Evolutionary conservation across 140 eudicot species (phyloP).

Genomic region (Senecio squalidus): DNA sequence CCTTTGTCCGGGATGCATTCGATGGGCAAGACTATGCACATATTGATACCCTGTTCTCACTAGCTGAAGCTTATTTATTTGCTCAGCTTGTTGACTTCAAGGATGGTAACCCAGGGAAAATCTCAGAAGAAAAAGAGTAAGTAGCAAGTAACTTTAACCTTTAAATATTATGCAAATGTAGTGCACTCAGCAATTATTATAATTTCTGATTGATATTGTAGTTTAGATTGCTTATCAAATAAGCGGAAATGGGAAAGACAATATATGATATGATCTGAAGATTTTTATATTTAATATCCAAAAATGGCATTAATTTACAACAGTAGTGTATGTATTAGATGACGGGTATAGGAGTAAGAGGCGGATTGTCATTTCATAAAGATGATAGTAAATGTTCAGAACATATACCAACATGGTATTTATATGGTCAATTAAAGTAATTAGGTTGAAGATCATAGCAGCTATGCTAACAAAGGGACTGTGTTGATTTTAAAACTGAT

Average conservation of each 20-base stretch:
- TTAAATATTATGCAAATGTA: slow-evolving; percentile 6
- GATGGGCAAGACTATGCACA: slow-evolving; percentile 94
- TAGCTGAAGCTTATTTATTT: slow-evolving; percentile 91
- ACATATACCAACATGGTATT: slow-evolving; percentile 12
- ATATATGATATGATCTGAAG: not conserved
- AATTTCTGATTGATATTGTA: slow-evolving; percentile 15
- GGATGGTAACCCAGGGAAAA: slow-evolving; percentile 68
- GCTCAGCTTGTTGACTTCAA: slow-evolving; percentile 92
- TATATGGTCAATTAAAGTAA: slow-evolving; percentile 5
- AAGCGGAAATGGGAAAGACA: not conserved
- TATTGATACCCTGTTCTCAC: slow-evolving; percentile 83
- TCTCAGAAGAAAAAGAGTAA: slow-evolving; percentile 68
- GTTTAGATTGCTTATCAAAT: slow-evolving; percentile 2
- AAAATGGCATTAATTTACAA: not conserved
- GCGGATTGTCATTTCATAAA: not conserved
- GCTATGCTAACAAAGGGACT: slow-evolving; percentile 4
- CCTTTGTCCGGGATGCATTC: slow-evolving; percentile 67
- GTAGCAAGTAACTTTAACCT: slow-evolving; percentile 32
- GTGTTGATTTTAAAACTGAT: slow-evolving; percentile 1
- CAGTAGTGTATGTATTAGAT: not conserved
- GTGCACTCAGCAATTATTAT: not conserved
- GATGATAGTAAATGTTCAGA: not conserved
- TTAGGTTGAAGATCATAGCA: slow-evolving; percentile 3
- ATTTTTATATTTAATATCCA: not conserved
- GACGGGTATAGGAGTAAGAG: slow-evolving; percentile 6